Conservation (phyloP, 441 rosid genomes). For the Viola pubescens region DNA sequence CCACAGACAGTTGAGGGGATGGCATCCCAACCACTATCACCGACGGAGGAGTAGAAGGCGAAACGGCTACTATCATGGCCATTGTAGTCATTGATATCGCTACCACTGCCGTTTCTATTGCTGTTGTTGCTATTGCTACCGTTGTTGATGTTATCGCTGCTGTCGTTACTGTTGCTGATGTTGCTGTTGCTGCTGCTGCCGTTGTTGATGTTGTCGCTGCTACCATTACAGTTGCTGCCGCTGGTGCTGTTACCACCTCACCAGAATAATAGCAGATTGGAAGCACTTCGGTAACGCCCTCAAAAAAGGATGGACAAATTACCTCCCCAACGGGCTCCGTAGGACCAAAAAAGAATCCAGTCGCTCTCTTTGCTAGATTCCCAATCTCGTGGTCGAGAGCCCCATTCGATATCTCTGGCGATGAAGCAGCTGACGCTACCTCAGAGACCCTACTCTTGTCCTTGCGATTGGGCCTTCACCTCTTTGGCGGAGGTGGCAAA, state of each 20-base stretch:
- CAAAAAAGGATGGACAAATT: too few relatives aligned
- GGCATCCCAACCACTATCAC: not conserved
- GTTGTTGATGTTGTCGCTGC: not conserved
- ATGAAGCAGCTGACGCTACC: too few relatives aligned
- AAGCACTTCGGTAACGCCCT: too few relatives aligned
- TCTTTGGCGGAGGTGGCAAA: too few relatives aligned
- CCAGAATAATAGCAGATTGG: too few relatives aligned
- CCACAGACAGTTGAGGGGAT: not conserved
- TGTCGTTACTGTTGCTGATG: not conserved
- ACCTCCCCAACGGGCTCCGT: too few relatives aligned
- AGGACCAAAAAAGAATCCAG: too few relatives aligned
- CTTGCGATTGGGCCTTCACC: too few relatives aligned
- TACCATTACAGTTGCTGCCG: not conserved
- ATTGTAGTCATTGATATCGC: not conserved
- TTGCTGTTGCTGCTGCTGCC: not conserved
- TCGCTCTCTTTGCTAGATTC: too few relatives aligned
- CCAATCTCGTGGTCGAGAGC: too few relatives aligned
- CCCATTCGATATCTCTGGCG: too few relatives aligned
- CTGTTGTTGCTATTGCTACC: not conserved
- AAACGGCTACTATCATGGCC: not conserved
- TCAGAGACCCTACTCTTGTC: too few relatives aligned
- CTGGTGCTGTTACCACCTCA: not conserved
- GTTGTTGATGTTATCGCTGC: not conserved
- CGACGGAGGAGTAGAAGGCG: not conserved
- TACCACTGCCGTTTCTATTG: not conserved